phyloP scores from a whole-genome alignment of 2,329 filamentous ascomycete species.

The Clarireedia homoeocarpa region DNA sequence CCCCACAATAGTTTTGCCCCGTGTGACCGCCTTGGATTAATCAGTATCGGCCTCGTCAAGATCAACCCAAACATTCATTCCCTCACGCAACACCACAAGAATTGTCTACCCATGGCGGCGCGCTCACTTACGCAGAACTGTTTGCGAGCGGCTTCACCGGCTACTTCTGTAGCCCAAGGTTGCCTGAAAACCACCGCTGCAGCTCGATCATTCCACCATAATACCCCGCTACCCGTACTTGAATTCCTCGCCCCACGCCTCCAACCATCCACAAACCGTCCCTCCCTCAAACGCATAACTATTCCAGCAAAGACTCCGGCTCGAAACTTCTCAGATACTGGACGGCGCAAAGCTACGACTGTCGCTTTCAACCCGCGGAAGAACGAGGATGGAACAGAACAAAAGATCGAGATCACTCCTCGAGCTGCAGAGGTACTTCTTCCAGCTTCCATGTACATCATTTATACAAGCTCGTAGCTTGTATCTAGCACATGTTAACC shows the following conservation, averaged over 20 bases:
- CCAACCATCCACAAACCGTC: background rate
- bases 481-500: background rate
- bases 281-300: background rate
- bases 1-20: too few species aligned
- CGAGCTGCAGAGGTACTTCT: constrained; percentile 65
- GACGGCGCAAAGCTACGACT: background rate
- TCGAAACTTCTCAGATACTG: constrained; percentile 16
- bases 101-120: constrained; percentile 21
- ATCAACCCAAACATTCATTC: background rate
- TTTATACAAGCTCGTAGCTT: background rate
- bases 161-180: constrained; percentile 20
- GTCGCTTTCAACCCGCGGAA: constrained; percentile 61
- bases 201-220: constrained; percentile 23
- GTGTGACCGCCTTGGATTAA: too few species aligned
- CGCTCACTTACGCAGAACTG: constrained; percentile 19
- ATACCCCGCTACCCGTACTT: constrained; percentile 19
- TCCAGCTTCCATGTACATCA: background rate
- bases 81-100: too few species aligned
- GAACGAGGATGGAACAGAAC: constrained; percentile 78
- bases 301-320: background rate
- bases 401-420: constrained; percentile 76
- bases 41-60: background rate
- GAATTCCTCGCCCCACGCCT: constrained; percentile 25
- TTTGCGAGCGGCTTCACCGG: constrained; percentile 12
- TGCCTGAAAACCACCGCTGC: constrained; percentile 21